Conservation (phyloP, 345 rosid genomes). For the Arabidopsis arenosa region DNA sequence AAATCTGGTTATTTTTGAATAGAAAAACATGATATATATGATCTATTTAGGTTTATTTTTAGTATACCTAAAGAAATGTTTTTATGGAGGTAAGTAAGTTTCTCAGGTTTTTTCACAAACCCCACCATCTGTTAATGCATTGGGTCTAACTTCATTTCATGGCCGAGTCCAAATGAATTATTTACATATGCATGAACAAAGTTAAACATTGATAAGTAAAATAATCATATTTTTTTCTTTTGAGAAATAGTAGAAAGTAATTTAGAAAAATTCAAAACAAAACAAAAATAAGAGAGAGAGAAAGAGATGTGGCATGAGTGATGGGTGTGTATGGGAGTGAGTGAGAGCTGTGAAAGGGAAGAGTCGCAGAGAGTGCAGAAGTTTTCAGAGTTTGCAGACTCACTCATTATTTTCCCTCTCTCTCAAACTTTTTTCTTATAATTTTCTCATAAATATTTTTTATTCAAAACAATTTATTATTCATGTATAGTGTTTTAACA, state of each 20-base stretch:
- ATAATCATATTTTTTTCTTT: no score
- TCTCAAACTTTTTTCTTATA: background rate
- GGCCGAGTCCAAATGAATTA: background rate
- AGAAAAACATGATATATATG: background rate
- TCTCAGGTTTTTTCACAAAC: background rate
- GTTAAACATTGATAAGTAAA: background rate
- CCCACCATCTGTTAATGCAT: background rate
- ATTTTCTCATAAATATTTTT: background rate
- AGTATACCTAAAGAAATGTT: background rate
- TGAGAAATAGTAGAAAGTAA: background rate
- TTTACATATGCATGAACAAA: background rate
- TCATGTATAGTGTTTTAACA: slow-evolving; percentile 2
- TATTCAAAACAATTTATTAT: background rate
- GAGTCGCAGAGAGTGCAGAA: slow-evolving; percentile 42
- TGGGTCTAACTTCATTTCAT: background rate
- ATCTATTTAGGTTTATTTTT: background rate
- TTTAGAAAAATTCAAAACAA: background rate
- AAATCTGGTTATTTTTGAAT: no score
- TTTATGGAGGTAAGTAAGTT: background rate
- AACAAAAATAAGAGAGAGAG: background rate
- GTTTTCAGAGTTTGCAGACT: slow-evolving; percentile 39
- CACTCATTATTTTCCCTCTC: slow-evolving; percentile 41
- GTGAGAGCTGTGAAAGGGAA: slow-evolving; percentile 44
- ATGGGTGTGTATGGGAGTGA: slow-evolving; percentile 42
- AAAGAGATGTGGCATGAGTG: slow-evolving; percentile 35